A percentile compares a stretch with the other conserved stretches of the same genome.
Evolutionary conservation across 768 basidiomycete species (phyloP).

Genomic region (Pisolithus sp.): DNA sequence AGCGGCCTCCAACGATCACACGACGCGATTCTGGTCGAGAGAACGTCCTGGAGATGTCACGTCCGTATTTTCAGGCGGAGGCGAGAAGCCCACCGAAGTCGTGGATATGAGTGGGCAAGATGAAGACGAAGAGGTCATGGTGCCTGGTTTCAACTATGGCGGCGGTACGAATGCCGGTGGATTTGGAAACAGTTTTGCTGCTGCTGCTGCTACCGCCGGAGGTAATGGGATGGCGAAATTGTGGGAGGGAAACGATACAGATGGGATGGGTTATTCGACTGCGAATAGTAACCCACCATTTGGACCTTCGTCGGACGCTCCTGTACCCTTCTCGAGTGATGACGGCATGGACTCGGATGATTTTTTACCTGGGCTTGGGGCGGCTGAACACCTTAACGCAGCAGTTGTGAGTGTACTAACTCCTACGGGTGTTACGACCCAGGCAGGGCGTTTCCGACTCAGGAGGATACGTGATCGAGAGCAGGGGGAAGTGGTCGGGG

Average conservation of each 20-base stretch:
- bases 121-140: too few species aligned
- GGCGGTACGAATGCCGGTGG: too few species aligned
- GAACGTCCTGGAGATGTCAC: conserved; percentile 79
- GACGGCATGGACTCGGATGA: conserved; percentile 41
- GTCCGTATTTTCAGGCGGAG: conserved; percentile 73
- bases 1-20: conserved; percentile 95
- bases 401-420: not conserved
- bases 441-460: conserved; percentile 36
- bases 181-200: too few species aligned
- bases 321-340: conserved; percentile 17
- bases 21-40: conserved; percentile 97
- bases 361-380: conserved; percentile 60
- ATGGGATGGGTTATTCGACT: not conserved
- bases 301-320: conserved; percentile 16
- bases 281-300: not conserved
- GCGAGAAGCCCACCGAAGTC: conserved; percentile 76
- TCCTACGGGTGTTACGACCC: conserved; percentile 14
- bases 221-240: too few species aligned
- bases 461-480: conserved; percentile 45
- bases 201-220: too few species aligned
- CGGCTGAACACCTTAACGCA: conserved; percentile 20
- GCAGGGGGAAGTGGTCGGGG: conserved; percentile 24
- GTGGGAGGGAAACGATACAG: too few species aligned
- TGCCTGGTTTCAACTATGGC: too few species aligned
- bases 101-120: conserved; percentile 49